Conservation (phyloP, 306 rosid species). For the Ammopiptanthus mongolicus region DNA sequence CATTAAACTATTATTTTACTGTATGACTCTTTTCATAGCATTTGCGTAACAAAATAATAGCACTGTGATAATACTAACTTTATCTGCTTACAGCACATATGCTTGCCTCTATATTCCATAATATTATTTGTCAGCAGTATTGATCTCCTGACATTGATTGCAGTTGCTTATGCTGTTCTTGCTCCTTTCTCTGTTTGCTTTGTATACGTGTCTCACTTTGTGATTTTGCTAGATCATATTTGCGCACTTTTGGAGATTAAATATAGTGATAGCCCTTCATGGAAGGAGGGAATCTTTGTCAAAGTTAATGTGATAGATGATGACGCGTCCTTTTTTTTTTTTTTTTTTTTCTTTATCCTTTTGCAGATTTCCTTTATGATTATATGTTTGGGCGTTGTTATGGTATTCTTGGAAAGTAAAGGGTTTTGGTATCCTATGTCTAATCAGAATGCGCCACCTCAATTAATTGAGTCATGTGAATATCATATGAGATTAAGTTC, state of each 20-base stretch:
- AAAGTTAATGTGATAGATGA: not conserved
- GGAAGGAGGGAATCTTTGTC: not conserved
- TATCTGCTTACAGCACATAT: not conserved
- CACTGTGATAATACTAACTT: not conserved
- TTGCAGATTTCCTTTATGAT: not conserved
- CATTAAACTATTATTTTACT: not conserved
- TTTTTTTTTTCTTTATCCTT: too few species aligned
- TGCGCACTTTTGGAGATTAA: not conserved
- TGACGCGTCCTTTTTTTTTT: not conserved
- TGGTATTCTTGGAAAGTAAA: too few species aligned
- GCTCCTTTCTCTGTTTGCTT: not conserved
- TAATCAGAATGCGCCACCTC: too few species aligned
- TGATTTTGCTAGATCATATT: not conserved
- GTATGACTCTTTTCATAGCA: not conserved
- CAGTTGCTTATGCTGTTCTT: not conserved
- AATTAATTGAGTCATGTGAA: too few species aligned
- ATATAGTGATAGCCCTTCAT: not conserved
- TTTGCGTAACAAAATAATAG: not conserved
- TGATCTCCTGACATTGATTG: not conserved
- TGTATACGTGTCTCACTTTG: not conserved
- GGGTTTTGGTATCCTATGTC: too few species aligned
- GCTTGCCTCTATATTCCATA: not conserved
- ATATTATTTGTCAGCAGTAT: not conserved
- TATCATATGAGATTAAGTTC: too few species aligned
- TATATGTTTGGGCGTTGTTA: too few species aligned